A percentile compares a stretch with the other conserved stretches of the same genome.
Evolutionary conservation across 2,329 filamentous ascomycete species (phyloP).

Genomic region (Fusarium phyllophilum): DNA sequence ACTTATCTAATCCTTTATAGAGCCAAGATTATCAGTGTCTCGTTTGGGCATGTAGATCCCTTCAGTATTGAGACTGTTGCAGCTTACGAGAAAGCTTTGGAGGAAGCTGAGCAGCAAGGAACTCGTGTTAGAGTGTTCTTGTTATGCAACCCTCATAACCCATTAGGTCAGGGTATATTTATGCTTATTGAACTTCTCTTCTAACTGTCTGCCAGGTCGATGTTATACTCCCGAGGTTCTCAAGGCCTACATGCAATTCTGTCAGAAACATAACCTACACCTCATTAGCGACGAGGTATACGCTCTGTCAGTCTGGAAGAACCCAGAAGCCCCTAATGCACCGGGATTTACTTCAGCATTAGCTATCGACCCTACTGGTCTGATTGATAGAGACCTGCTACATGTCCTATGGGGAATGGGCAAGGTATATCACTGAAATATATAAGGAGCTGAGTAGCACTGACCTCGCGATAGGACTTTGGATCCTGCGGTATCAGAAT

Average conservation of each 20-base stretch:
- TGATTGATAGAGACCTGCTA: not conserved
- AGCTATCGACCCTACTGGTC: rapidly evolving
- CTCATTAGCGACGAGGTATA: not conserved
- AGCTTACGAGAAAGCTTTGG: not conserved
- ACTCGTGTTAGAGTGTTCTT: not conserved
- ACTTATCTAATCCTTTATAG: rapidly evolving
- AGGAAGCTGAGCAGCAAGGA: not conserved
- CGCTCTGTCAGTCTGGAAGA: not conserved
- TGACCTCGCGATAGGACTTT: not conserved
- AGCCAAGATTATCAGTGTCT: not conserved
- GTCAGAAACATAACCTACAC: not conserved
- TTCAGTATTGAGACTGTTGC: not conserved
- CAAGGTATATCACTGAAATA: not conserved
- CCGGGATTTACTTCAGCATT: not conserved
- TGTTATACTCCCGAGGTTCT: not conserved
- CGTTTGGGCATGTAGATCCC: not conserved
- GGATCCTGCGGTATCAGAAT: not conserved
- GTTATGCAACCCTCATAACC: not conserved
- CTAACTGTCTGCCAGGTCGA: not conserved
- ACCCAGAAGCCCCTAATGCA: not conserved
- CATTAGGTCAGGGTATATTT: not conserved
- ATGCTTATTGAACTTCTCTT: rapidly evolving
- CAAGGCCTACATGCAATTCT: not conserved
- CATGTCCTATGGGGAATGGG: not conserved
- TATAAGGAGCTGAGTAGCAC: rapidly evolving